These are phyloP conservation scores for Trichosanthes truncata DNA, from an alignment of 306 rosid genomes.

Conservation along the genomic window DNA sequence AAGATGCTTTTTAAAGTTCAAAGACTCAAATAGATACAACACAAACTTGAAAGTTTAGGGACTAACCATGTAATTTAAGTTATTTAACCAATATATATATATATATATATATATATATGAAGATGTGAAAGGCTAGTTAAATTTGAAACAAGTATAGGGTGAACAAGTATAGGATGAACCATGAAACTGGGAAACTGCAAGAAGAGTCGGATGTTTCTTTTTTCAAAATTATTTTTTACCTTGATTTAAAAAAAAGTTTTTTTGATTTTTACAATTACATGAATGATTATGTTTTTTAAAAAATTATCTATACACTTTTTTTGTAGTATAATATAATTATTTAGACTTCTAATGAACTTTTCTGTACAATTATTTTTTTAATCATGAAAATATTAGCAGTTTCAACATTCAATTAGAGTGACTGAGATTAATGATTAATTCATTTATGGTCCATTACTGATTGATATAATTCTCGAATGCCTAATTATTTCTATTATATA, in stretches of 20 bases:
- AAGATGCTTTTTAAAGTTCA: no score
- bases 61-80: no score
- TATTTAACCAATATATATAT: no score
- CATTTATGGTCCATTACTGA: not conserved
- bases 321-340: not conserved
- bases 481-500: not conserved
- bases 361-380: not conserved
- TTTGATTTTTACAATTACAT: not conserved
- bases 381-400: not conserved
- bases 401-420: not conserved
- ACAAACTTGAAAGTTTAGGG: no score
- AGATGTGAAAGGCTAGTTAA: no score
- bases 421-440: not conserved
- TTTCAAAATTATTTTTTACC: no score
- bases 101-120: no score
- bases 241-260: no score
- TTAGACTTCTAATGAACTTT: not conserved
- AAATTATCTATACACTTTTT: not conserved
- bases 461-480: not conserved
- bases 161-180: no score
- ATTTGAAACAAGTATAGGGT: no score
- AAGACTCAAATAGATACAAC: no score
- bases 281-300: not conserved
- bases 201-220: not conserved
- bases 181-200: not conserved